These are phyloP conservation scores for Malus sylvestris DNA, from an alignment of 306 rosid genomes.

Conservation along the genomic window DNA sequence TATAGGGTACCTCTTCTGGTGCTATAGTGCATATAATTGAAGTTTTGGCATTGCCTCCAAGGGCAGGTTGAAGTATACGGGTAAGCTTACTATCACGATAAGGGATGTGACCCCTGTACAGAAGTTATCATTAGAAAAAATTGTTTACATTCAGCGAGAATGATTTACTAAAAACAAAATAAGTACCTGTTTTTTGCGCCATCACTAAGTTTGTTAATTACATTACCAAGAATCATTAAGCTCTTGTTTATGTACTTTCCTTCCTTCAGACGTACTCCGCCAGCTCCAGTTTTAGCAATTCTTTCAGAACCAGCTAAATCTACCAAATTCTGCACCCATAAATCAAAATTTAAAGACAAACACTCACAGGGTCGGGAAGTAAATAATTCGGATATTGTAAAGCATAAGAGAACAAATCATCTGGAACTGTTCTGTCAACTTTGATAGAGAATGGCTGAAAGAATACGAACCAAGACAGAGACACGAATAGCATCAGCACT, in stretches of 20 bases:
- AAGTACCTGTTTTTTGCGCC: constrained; percentile 76
- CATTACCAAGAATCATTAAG: constrained; percentile 90
- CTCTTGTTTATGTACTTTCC: constrained; percentile 95
- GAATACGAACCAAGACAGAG: constrained; percentile 78
- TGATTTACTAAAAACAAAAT: not conserved
- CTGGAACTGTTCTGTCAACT: not conserved
- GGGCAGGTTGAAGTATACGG: constrained; percentile 99
- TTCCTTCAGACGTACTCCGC: constrained; percentile 87
- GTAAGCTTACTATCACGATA: constrained; percentile 96
- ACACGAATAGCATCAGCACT: constrained; percentile 70
- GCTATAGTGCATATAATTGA: constrained; percentile 92
- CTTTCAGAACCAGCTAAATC: constrained; percentile 97
- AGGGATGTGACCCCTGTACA: constrained; percentile 80
- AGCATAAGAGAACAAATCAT: not conserved
- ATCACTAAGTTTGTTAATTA: constrained; percentile 88
- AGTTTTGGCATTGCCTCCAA: constrained; percentile 97
- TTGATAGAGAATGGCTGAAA: constrained; percentile 4
- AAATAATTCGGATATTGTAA: not conserved
- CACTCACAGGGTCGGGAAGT: not conserved
- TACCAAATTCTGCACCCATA: constrained; percentile 63
- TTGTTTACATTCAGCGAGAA: not conserved
- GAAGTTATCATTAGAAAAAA: not conserved
- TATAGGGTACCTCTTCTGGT: constrained; percentile 76
- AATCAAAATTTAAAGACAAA: not conserved
- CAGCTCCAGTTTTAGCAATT: constrained; percentile 97